A percentile compares a stretch with the other conserved stretches of the same genome.
phyloP scores from a whole-genome alignment of 495 filamentous ascomycete genomes.

The Echria macrotheca region DNA sequence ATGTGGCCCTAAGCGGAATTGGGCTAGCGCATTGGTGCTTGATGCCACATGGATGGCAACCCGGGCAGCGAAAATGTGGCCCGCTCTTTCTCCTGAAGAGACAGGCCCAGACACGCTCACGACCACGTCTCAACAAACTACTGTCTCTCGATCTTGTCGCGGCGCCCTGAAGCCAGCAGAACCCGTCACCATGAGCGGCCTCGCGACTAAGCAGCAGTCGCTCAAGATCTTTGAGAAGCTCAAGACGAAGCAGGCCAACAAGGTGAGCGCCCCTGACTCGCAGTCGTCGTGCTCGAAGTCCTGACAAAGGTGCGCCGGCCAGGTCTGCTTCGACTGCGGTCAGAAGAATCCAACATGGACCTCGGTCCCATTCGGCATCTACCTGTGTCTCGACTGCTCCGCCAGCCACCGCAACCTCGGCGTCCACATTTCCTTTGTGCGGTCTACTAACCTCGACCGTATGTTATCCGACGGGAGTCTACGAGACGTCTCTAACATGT shows the following conservation, averaged over 20 bases:
- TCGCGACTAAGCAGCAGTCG: constrained; percentile 88
- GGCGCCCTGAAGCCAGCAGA: too few relatives aligned
- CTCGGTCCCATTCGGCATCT: constrained; percentile 94
- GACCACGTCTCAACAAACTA: too few relatives aligned
- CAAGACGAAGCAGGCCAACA: constrained; percentile 88
- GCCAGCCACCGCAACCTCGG: constrained; percentile 87
- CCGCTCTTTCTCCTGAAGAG: constrained; percentile 26
- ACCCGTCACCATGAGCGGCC: constrained; percentile 60
- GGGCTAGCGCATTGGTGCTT: constrained; percentile 21
- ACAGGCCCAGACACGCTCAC: too few relatives aligned
- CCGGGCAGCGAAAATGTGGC: constrained; percentile 30
- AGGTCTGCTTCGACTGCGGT: constrained; percentile 97
- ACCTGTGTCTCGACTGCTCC: constrained; percentile 95
- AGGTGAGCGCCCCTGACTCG: constrained; percentile 63
- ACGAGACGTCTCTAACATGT: too few relatives aligned
- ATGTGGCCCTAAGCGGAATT: constrained; percentile 3
- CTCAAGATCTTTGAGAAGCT: constrained; percentile 98
- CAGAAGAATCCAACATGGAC: constrained; percentile 98
- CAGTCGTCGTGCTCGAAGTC: too few relatives aligned
- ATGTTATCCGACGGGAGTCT: constrained; percentile 47
- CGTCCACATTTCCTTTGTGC: constrained; percentile 95
- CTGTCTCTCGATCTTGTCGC: too few relatives aligned
- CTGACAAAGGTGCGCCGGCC: constrained; percentile 1
- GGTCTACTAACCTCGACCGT: constrained; percentile 97
- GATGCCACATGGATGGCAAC: constrained; percentile 28